Conservation (phyloP, 2,329 filamentous ascomycete genomes). For the Aspergillus awamori region DNA sequence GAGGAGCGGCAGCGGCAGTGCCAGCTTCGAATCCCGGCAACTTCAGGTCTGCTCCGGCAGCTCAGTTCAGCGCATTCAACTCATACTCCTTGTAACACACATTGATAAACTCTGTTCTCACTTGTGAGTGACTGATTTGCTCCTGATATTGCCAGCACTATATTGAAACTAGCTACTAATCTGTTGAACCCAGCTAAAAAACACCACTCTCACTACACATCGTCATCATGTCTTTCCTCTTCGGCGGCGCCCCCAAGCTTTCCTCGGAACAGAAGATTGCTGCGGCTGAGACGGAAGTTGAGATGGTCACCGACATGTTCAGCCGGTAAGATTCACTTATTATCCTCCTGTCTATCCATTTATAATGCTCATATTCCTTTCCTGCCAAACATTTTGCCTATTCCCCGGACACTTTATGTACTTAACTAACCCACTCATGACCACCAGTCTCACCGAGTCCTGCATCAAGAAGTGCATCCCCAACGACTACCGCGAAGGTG, state of each 20-base stretch:
- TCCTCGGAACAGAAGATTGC: constrained; percentile 97
- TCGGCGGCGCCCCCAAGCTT: constrained; percentile 75
- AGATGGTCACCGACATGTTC: constrained; percentile 98
- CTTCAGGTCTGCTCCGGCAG: constrained; percentile 19
- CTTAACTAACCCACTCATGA: constrained; percentile 1
- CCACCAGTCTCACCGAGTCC: constrained; percentile 73
- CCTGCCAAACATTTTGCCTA: background rate
- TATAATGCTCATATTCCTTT: background rate
- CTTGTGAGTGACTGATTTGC: background rate
- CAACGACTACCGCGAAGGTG: constrained; percentile 86
- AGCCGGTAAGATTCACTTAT: constrained; percentile 68
- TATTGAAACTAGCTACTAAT: background rate
- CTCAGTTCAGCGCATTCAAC: constrained; percentile 1
- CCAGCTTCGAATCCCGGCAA: constrained; percentile 14
- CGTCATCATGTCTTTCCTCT: constrained; percentile 70
- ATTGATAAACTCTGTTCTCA: background rate
- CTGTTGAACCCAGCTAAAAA: background rate
- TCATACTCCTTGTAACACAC: background rate
- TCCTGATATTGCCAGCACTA: background rate
- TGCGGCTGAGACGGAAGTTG: constrained; percentile 93
- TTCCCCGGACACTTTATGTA: background rate
- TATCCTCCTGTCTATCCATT: background rate
- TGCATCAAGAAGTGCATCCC: constrained; percentile 96
- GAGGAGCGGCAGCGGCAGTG: constrained; percentile 3
- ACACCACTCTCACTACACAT: constrained; percentile 5